Evolutionary conservation across 2,329 filamentous ascomycete species (phyloP).

Genomic region (Penicillium sp.): DNA sequence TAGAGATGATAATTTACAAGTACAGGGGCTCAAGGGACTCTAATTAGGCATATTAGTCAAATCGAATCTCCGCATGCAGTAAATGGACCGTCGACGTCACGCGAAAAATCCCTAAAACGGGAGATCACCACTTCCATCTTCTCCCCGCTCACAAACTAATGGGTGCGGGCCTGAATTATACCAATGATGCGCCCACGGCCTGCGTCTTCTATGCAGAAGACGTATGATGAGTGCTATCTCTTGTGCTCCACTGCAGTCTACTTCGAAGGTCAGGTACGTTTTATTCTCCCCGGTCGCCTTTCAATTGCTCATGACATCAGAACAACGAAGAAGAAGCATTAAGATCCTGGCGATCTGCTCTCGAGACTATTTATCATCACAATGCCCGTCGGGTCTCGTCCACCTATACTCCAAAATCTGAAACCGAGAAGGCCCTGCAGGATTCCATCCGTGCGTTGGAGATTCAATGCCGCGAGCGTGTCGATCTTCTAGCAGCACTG

Average conservation of each 20-base stretch:
- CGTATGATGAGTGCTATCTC: constrained; percentile 93
- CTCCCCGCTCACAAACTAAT: constrained; percentile 17
- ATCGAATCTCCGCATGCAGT: constrained; percentile 18
- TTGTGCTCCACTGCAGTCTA: constrained; percentile 94
- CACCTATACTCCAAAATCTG: constrained; percentile 67
- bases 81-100: constrained; percentile 33
- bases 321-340: constrained; percentile 89
- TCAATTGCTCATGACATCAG: constrained; percentile 47
- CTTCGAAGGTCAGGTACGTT: constrained; percentile 80
- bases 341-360: constrained; percentile 82
- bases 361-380: constrained; percentile 85
- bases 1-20: constrained; percentile 17
- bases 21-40: background rate
- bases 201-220: constrained; percentile 83
- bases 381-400: constrained; percentile 71
- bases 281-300: constrained; percentile 1
- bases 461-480: constrained; percentile 86
- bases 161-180: constrained; percentile 20
- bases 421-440: constrained; percentile 78
- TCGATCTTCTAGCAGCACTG: constrained; percentile 81
- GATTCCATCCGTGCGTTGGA: constrained; percentile 82
- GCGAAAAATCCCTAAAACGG: constrained; percentile 26
- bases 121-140: constrained; percentile 22
- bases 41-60: background rate
- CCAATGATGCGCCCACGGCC: constrained; percentile 56